phyloP scores from a whole-genome alignment of 2,329 filamentous ascomycete species.

The Neoscytalidium dimidiatum region DNA sequence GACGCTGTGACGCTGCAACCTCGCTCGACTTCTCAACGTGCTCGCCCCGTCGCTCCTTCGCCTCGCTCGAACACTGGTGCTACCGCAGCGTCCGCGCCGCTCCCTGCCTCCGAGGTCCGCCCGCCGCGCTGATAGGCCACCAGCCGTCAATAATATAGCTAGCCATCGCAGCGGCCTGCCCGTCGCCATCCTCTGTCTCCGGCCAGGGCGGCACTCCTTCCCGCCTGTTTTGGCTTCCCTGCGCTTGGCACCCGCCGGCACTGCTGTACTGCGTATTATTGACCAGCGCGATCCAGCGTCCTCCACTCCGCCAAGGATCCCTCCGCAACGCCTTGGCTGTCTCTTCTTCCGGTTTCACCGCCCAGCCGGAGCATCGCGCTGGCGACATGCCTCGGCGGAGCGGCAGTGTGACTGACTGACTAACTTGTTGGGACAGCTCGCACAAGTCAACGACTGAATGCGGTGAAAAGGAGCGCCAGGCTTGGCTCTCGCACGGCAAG shows the following conservation, averaged over 20 bases:
- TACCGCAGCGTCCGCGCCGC: background rate
- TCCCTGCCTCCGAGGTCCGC: background rate
- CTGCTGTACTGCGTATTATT: background rate
- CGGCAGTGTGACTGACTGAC: background rate
- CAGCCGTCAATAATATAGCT: background rate
- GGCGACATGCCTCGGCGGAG: background rate
- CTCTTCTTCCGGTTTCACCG: background rate
- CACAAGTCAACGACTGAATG: background rate
- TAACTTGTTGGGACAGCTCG: background rate
- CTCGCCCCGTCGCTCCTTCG: background rate
- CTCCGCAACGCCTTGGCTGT: constrained; percentile 1
- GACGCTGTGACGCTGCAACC: background rate
- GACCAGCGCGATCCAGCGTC: background rate
- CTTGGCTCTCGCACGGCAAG: background rate
- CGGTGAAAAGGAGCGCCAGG: background rate
- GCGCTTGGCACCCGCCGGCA: background rate
- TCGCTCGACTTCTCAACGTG: background rate
- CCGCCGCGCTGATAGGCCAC: background rate
- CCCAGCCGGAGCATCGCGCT: background rate
- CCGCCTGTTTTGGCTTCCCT: background rate
- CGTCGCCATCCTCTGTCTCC: background rate
- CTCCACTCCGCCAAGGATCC: background rate
- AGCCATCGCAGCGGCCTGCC: background rate
- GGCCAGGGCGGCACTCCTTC: background rate
- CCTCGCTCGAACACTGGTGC: background rate